phyloP scores from a whole-genome alignment of 371 early-diverging fungal species.

The Mucor circinelloides region DNA sequence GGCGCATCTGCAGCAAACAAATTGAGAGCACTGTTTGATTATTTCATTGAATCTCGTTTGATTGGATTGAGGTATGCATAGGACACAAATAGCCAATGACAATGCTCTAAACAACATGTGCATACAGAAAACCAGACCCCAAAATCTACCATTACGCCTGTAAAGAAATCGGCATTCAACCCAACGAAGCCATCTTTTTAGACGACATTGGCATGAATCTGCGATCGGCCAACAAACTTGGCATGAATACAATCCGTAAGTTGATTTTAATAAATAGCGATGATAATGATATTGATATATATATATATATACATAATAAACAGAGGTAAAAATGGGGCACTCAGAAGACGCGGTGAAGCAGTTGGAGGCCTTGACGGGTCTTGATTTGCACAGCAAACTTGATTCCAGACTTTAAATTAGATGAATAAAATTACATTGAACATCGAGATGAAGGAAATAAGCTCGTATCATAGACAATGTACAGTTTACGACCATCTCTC shows the following conservation, averaged over 20 bases:
- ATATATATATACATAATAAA: slow-evolving; percentile 7
- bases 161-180: slow-evolving; percentile 58
- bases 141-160: slow-evolving; percentile 66
- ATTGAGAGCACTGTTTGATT: slow-evolving; percentile 45
- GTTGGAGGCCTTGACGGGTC: slow-evolving; percentile 43
- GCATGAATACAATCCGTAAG: slow-evolving; percentile 68
- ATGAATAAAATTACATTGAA: not conserved
- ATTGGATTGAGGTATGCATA: slow-evolving; percentile 36
- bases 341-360: slow-evolving; percentile 60
- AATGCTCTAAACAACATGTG: not conserved
- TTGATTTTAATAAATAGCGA: not conserved
- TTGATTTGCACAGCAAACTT: slow-evolving; percentile 34
- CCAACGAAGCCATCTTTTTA: slow-evolving; percentile 67
- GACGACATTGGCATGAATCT: slow-evolving; percentile 82
- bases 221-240: slow-evolving; percentile 63
- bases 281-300: not conserved
- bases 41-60: slow-evolving; percentile 47
- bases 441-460: slow-evolving; percentile 1
- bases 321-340: slow-evolving; percentile 62
- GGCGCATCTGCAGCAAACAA: slow-evolving; percentile 36
- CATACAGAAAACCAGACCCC: slow-evolving; percentile 71
- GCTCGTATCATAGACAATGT: slow-evolving; percentile 21
- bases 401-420: slow-evolving; percentile 19
- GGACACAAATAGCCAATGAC: not conserved
- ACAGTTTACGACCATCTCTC: slow-evolving; percentile 23